These are phyloP conservation scores for Crucibulum laeve DNA, from an alignment of 768 basidiomycete species.

Conservation along the genomic window DNA sequence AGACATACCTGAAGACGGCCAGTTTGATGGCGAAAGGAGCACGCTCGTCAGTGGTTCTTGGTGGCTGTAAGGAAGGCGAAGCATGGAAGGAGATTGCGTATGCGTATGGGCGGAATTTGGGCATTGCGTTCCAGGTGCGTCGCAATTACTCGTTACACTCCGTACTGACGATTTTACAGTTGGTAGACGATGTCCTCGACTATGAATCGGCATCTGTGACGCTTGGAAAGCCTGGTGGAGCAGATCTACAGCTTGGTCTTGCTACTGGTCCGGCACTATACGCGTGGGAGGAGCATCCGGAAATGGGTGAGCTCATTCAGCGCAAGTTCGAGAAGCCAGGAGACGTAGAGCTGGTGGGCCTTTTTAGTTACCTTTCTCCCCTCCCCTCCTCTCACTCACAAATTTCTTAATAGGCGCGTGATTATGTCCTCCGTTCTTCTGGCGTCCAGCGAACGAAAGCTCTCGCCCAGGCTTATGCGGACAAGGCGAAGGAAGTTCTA, in stretches of 20 bases:
- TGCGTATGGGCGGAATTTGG: constrained; percentile 89
- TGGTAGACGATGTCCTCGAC: constrained; percentile 94
- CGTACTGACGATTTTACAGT: constrained; percentile 36
- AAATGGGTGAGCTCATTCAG: constrained; percentile 81
- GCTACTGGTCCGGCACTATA: constrained; percentile 94
- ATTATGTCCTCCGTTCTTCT: constrained; percentile 70
- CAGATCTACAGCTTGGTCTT: constrained; percentile 77
- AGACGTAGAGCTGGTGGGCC: constrained; percentile 76
- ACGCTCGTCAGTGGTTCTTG: constrained; percentile 82
- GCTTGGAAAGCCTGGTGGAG: constrained; percentile 89
- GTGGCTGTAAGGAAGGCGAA: constrained; percentile 81
- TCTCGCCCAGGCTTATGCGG: constrained; percentile 74
- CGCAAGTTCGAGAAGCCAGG: constrained; percentile 79
- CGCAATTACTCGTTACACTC: not conserved
- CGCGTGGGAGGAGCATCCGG: constrained; percentile 91
- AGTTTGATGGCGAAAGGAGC: constrained; percentile 91
- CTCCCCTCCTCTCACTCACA: not conserved
- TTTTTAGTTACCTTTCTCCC: not conserved
- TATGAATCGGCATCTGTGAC: constrained; percentile 74
- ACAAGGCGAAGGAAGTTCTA: constrained; percentile 73
- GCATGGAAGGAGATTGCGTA: constrained; percentile 94
- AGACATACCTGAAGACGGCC: constrained; percentile 93
- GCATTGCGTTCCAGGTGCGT: constrained; percentile 91
- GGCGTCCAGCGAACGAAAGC: constrained; percentile 79
- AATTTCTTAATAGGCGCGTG: constrained; percentile 52